A percentile compares a stretch with the other conserved stretches of the same genome.
These are phyloP conservation scores for Pisolithus microcarpus DNA, from an alignment of 768 basidiomycete species.

Conservation along the genomic window DNA sequence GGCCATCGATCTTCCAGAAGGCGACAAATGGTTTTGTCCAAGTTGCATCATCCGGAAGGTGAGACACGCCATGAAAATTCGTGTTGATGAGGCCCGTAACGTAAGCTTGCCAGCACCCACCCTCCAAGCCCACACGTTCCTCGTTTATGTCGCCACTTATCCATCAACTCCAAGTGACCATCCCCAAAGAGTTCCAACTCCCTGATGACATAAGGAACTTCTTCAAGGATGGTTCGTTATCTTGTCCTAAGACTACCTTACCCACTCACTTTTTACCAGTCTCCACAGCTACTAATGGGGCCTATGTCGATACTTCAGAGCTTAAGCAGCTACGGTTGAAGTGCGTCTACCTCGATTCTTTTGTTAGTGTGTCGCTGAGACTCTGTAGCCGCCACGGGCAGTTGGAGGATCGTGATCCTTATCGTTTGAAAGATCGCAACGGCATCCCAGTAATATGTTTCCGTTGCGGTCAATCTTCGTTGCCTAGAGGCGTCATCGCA, in stretches of 20 bases:
- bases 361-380: conserved; percentile 1
- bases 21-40: conserved; percentile 74
- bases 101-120: conserved; percentile 45
- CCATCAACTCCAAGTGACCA: conserved; percentile 55
- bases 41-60: conserved; percentile 64
- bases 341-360: conserved; percentile 40
- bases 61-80: conserved; percentile 14
- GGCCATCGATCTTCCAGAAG: conserved; percentile 76
- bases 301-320: conserved; percentile 77
- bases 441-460: conserved; percentile 84
- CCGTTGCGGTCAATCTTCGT: conserved; percentile 76
- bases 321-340: conserved; percentile 73
- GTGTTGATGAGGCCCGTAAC: conserved; percentile 8
- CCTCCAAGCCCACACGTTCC: conserved; percentile 53
- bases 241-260: conserved; percentile 5
- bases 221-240: conserved; percentile 76
- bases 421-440: conserved; percentile 79
- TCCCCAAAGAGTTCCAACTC: conserved; percentile 79
- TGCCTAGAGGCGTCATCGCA: conserved; percentile 48
- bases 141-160: conserved; percentile 69
- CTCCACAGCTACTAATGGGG: conserved; percentile 67
- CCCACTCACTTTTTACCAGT: conserved; percentile 42
- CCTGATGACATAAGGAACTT: conserved; percentile 77
- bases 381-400: conserved; percentile 70
- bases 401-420: conserved; percentile 85